These are phyloP conservation scores for Thielaviopsis musarum DNA, from an alignment of 2,329 filamentous ascomycete species.

Conservation along the genomic window DNA sequence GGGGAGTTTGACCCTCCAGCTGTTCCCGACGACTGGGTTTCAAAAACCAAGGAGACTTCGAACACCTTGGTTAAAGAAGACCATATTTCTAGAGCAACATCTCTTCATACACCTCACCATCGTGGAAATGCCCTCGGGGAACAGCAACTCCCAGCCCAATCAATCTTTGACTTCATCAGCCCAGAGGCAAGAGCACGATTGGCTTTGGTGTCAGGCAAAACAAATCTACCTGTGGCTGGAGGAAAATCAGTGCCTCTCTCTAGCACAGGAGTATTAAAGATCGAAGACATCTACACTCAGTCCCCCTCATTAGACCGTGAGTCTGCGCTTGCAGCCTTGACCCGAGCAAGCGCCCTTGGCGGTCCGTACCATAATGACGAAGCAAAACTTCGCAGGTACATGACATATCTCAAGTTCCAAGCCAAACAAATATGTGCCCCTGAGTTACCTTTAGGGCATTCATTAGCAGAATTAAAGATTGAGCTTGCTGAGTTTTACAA, in stretches of 20 bases:
- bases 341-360: constrained; percentile 47
- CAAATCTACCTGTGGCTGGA: constrained; percentile 58
- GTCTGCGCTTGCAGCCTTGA: constrained; percentile 50
- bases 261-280: constrained; percentile 39
- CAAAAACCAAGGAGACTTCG: background rate
- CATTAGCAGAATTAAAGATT: constrained; percentile 46
- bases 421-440: constrained; percentile 22
- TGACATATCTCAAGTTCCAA: constrained; percentile 52
- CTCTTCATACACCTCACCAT: background rate
- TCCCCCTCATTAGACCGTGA: constrained; percentile 45
- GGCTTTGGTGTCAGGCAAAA: constrained; percentile 56
- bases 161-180: constrained; percentile 85
- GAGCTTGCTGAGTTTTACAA: constrained; percentile 63
- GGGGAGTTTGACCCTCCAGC: constrained; percentile 1
- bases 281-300: constrained; percentile 36
- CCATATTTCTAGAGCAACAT: background rate
- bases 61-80: background rate
- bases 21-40: constrained; percentile 5
- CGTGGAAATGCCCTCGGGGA: constrained; percentile 41
- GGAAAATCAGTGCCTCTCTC: constrained; percentile 49
- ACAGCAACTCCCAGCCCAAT: constrained; percentile 68
- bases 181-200: constrained; percentile 61
- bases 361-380: constrained; percentile 73
- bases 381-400: constrained; percentile 63
- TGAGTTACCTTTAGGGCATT: constrained; percentile 22